Evolutionary conservation across 2,329 filamentous ascomycete genomes (phyloP).

Genomic region (Scedosporium apiospermum): DNA sequence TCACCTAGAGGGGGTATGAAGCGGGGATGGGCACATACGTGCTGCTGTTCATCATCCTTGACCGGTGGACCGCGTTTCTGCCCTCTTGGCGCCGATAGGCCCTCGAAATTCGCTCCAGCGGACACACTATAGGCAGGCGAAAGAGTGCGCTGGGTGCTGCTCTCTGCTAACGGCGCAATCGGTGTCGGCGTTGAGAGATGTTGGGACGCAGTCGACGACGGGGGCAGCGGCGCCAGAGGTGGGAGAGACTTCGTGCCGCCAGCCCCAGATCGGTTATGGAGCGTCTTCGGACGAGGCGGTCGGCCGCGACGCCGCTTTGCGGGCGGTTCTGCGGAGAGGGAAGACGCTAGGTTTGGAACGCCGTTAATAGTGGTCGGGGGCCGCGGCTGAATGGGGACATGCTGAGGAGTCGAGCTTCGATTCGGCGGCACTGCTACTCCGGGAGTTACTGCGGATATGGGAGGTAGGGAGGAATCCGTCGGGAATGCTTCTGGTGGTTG

Average conservation of each 20-base stretch:
- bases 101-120: not conserved
- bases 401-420: constrained; percentile 2
- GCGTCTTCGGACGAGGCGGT: constrained; percentile 1
- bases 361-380: not conserved
- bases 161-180: not conserved
- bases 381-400: constrained; percentile 13
- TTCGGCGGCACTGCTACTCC: not conserved
- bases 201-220: not conserved
- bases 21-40: not conserved
- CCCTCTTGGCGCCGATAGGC: not conserved
- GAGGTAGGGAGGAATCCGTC: not conserved
- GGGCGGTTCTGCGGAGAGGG: not conserved
- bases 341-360: not conserved
- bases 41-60: not conserved
- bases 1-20: not conserved
- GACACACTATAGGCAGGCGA: not conserved
- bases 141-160: not conserved
- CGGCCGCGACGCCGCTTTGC: constrained; percentile 3
- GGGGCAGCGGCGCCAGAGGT: not conserved
- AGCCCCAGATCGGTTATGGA: not conserved
- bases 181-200: not conserved
- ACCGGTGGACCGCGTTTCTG: not conserved
- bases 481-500: not conserved
- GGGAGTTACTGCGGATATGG: not conserved
- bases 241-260: not conserved